Evolutionary conservation across 352 stramenopile genomes (phyloP), one percentile per base, ranked within the genome.

Genomic region (Phytophthora constricta): DNA sequence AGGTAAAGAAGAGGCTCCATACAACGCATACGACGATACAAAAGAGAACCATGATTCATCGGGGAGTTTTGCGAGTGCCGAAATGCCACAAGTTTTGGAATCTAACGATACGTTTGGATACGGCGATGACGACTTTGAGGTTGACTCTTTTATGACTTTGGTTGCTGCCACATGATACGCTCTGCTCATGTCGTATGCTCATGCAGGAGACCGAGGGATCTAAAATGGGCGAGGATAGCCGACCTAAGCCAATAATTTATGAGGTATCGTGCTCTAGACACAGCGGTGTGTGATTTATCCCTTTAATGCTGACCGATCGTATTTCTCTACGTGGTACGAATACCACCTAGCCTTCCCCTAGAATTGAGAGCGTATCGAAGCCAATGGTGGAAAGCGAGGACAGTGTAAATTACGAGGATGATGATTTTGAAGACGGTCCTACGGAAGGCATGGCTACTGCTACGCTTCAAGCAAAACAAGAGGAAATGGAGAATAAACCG

Each of bases 111-210:
- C 69, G 1, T 91, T 90, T 49, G 85, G 83, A 48, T 93, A 93
- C 59, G 83, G 86, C 39, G 80, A 93, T 17, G 85, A 92, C n/a
- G 83, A 87, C 42, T 91, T 92, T 63, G 85, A 93, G 68, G 80
- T 79, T 59, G 25, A 2, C 25, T 14, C n/a, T 22, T 9, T 22
- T 23, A 10, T 20, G 13, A 20, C 3, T 7, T 23, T 9, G 19
- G 17, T 23, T 47, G 41, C 16, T 47, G 31, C 31, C 13, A 37
- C 31, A 37, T 37, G 31, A 7, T 37, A 37, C 13, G 31, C n/a
- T n/a, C n/a, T n/a, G n/a, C n/a, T n/a, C n/a, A n/a, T n/a, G n/a
- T n/a, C n/a, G 4, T 31, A 11, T 13, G 11, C 20, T 66, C 52
- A 3, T n/a, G 26, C 51, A 77, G 58, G 59, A 67, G 26, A 67